These are phyloP conservation scores for Neurospora hispaniola DNA, from an alignment of 495 filamentous ascomycete species.

Conservation along the genomic window DNA sequence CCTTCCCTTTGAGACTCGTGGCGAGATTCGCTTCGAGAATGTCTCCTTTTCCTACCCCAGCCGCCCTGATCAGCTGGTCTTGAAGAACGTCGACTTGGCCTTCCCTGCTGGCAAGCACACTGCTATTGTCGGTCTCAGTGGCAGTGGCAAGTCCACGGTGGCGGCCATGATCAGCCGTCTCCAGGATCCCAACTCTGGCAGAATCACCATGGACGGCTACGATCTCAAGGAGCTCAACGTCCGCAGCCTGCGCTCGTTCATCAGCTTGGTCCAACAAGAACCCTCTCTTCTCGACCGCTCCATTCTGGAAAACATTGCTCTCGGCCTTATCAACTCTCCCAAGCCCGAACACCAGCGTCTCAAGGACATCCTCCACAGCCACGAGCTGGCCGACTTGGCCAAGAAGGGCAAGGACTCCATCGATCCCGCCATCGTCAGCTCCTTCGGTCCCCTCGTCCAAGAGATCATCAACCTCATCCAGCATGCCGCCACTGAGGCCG, in stretches of 20 bases:
- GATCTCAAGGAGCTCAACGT: constrained; percentile 70
- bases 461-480: constrained; percentile 55
- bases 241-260: constrained; percentile 73
- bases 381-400: constrained; percentile 8
- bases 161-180: constrained; percentile 82
- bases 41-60: constrained; percentile 90
- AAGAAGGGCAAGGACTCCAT: constrained; percentile 7
- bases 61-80: constrained; percentile 70
- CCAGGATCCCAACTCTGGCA: constrained; percentile 70
- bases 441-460: constrained; percentile 23
- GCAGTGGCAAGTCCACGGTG: constrained; percentile 76
- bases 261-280: constrained; percentile 74
- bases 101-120: constrained; percentile 80
- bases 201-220: constrained; percentile 68
- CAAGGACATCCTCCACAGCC: constrained; percentile 8
- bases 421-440: background rate
- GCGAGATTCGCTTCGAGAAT: constrained; percentile 62
- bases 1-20: constrained; percentile 55
- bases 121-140: constrained; percentile 48
- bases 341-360: constrained; percentile 47
- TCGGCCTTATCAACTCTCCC: constrained; percentile 77
- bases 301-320: constrained; percentile 70
- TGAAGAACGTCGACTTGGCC: constrained; percentile 63
- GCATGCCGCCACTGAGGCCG: constrained; percentile 73
- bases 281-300: constrained; percentile 70